Conservation (phyloP, 495 filamentous ascomycete genomes). For the Aspergillus baeticus region DNA sequence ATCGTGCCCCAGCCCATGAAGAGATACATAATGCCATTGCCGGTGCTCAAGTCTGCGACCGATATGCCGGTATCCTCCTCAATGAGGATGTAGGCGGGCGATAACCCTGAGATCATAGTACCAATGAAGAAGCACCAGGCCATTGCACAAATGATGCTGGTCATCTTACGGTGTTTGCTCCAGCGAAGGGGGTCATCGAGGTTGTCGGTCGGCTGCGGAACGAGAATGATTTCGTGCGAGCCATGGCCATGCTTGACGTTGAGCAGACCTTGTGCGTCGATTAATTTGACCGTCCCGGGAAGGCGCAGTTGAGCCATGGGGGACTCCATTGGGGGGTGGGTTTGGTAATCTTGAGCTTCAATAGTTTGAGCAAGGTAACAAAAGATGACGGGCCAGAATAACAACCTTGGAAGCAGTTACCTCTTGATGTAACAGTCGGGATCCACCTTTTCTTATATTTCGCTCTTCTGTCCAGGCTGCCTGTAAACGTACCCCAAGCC, state of each 20-base stretch:
- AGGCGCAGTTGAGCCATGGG: too few species aligned
- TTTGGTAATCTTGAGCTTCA: too few species aligned
- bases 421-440: too few species aligned
- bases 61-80: constrained; percentile 34
- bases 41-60: constrained; percentile 23
- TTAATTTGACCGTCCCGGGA: constrained; percentile 5
- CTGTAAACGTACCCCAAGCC: too few species aligned
- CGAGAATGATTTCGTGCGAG: not conserved
- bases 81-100: not conserved
- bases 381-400: too few species aligned
- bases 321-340: too few species aligned
- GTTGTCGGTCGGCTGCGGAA: constrained; percentile 1
- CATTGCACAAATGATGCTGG: not conserved
- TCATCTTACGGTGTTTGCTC: not conserved
- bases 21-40: constrained; percentile 34
- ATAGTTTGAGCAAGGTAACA: too few species aligned
- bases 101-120: not conserved
- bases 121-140: not conserved
- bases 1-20: constrained; percentile 37
- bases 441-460: too few species aligned
- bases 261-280: not conserved
- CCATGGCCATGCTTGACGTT: not conserved
- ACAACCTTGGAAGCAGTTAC: too few species aligned
- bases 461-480: too few species aligned
- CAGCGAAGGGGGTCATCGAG: constrained; percentile 5